Evolutionary conservation across 2,329 filamentous ascomycete genomes (phyloP).

Genomic region (Fusarium odoratissimum): DNA sequence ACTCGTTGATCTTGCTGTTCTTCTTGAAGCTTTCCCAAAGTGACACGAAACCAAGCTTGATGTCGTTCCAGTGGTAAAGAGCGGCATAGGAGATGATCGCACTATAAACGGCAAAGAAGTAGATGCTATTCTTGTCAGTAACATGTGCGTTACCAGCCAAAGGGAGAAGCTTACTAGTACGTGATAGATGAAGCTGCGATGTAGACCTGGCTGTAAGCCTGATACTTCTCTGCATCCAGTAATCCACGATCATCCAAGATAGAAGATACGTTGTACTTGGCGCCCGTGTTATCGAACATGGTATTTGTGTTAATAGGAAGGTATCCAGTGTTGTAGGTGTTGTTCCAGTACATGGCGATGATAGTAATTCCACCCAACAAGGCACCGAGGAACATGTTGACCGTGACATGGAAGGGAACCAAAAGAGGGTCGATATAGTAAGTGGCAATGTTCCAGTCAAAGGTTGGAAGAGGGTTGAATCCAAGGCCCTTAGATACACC

Average conservation of each 20-base stretch:
- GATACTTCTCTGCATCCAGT: slow-evolving; percentile 51
- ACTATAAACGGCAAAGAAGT: slow-evolving; percentile 46
- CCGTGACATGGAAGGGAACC: slow-evolving; percentile 55
- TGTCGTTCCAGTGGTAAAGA: slow-evolving; percentile 50
- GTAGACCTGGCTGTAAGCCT: slow-evolving; percentile 51
- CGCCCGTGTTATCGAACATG: slow-evolving; percentile 59
- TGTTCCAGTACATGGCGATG: slow-evolving; percentile 56
- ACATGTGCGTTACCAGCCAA: too few species aligned
- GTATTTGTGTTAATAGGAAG: slow-evolving; percentile 61
- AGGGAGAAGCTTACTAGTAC: slow-evolving; percentile 18
- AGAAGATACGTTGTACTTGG: slow-evolving; percentile 53
- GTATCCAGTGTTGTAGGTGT: slow-evolving; percentile 57
- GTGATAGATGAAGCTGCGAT: slow-evolving; percentile 39
- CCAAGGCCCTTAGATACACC: slow-evolving; percentile 56
- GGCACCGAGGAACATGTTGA: slow-evolving; percentile 51
- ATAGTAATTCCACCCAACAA: slow-evolving; percentile 55
- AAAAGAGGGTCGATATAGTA: slow-evolving; percentile 35
- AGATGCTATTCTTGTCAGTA: slow-evolving; percentile 7
- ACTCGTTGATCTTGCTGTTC: slow-evolving; percentile 20
- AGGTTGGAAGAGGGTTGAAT: slow-evolving; percentile 62
- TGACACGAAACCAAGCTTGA: slow-evolving; percentile 48
- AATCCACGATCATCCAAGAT: slow-evolving; percentile 55
- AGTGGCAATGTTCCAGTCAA: slow-evolving; percentile 59
- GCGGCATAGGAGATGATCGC: slow-evolving; percentile 52
- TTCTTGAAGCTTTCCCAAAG: slow-evolving; percentile 30